Evolutionary conservation across 1,284 basidiomycete species (phyloP), one percentile per base, ranked within the genome.

Genomic region (Pseudozyma sp.): DNA sequence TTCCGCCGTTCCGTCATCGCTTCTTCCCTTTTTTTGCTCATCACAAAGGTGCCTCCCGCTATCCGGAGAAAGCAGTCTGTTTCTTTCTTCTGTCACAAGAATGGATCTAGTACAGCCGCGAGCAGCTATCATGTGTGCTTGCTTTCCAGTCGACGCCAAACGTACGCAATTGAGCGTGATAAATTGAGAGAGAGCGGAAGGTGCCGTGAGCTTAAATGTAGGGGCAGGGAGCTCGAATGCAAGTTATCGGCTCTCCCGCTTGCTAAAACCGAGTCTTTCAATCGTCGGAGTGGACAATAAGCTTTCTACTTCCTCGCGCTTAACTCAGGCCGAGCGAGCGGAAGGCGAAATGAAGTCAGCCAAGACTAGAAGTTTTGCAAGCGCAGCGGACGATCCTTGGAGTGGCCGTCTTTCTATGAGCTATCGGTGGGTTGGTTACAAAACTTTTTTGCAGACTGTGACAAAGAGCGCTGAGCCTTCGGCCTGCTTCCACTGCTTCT

Each of bases 1-100:
- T 58, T 64, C 35, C 52, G 53, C 60, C 60, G 60, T 8, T 50
- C 43, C 34, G 31, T 25, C 31, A 19, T 25, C 36, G 49, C 53
- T 42, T 45, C 47, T 25, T 39, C 7, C 25, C 36, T 14, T 21
- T n/a, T 48, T 18, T 49, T 42, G 40, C 18, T 21, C 43, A 19
- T 18, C 44, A 21, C 11, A n/a, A 45, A 18, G 21, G 38, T 36
- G 25, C 25, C 25, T 31, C 25, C 25, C 13, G 9, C 42, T 6
- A 40, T 18, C 56, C 36, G 39, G 39, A n/a, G 13, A 42, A n/a
- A 48, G 18, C 40, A n/a, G 10, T 31, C 16, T 11, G 31, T 18
- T 13, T 31, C 44, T 13, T 31, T n/a, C n/a, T 25, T n/a, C 25
- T 47, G 9, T 47, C 45, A 57, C 31, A 6, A 34, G 19, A 49